Evolutionary conservation across 2,329 filamentous ascomycete species (phyloP).

Genomic region (Trichocomaceae sp.): DNA sequence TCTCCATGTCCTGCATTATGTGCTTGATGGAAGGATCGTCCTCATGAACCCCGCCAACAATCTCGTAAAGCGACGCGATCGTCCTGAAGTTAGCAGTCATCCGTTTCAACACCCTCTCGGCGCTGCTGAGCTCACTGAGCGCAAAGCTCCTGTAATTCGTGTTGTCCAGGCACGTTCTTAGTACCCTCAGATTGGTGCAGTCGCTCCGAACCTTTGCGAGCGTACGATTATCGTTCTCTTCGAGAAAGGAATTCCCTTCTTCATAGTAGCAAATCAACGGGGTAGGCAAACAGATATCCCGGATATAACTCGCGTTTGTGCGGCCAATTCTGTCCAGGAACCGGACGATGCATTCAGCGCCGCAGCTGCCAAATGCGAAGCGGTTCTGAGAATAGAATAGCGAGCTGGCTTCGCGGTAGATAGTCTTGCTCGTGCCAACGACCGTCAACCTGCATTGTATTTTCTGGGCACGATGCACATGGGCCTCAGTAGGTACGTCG

Average conservation of each 20-base stretch:
- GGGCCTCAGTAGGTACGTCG: neutral
- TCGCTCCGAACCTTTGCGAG: neutral
- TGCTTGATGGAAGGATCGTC: neutral
- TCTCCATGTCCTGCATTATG: neutral
- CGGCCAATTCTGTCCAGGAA: constrained; percentile 19
- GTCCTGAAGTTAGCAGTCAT: neutral
- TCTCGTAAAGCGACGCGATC: neutral
- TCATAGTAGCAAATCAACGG: neutral
- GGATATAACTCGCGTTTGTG: constrained; percentile 18
- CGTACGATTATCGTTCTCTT: neutral
- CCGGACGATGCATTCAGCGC: constrained; percentile 7
- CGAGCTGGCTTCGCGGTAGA: constrained; percentile 18
- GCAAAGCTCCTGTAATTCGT: neutral
- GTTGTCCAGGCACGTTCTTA: neutral
- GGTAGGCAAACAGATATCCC: constrained; percentile 1
- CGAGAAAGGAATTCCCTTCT: neutral
- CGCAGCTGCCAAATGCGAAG: constrained; percentile 17
- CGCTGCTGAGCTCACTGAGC: too few species aligned
- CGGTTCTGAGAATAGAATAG: constrained; percentile 18
- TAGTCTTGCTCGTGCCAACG: constrained; percentile 16
- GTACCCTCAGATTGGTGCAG: neutral
- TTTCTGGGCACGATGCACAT: neutral
- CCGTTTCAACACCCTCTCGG: neutral
- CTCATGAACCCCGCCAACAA: neutral
- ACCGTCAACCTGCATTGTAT: neutral